A percentile compares a stretch with the other conserved stretches of the same genome.
These are phyloP conservation scores for Papiliotrema nemorosa DNA, from an alignment of 1,284 basidiomycete species.

Conservation along the genomic window DNA sequence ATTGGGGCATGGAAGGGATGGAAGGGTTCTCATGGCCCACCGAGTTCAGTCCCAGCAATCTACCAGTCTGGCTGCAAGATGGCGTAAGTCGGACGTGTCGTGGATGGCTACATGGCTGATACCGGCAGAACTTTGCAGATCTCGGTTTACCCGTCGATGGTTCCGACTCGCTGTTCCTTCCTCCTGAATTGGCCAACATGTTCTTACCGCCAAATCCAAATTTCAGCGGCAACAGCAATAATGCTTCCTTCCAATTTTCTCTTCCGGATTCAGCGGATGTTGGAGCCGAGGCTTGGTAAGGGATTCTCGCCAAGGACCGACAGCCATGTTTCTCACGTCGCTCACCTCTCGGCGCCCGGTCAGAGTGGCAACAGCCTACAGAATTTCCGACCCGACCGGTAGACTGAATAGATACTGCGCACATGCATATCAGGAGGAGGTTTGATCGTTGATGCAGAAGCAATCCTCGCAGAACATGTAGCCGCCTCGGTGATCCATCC, in stretches of 20 bases:
- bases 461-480: too few species aligned
- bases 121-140: slow-evolving; percentile 69
- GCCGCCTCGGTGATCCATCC: too few species aligned
- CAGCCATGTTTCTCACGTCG: not conserved
- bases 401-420: too few species aligned
- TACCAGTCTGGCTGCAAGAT: slow-evolving; percentile 53
- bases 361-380: too few species aligned
- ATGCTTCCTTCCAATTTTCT: slow-evolving; percentile 29
- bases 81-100: slow-evolving; percentile 57
- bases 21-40: slow-evolving; percentile 68
- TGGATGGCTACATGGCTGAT: too few species aligned
- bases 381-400: too few species aligned
- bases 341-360: not conserved
- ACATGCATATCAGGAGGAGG: too few species aligned
- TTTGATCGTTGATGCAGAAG: too few species aligned
- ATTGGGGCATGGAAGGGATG: slow-evolving; percentile 66
- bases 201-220: slow-evolving; percentile 30
- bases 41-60: slow-evolving; percentile 51
- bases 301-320: not conserved
- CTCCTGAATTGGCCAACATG: slow-evolving; percentile 49
- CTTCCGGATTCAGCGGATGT: slow-evolving; percentile 44
- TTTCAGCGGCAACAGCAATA: slow-evolving; percentile 25
- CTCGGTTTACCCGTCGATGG: slow-evolving; percentile 83
- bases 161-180: slow-evolving; percentile 80
- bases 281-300: slow-evolving; percentile 48